phyloP scores from a whole-genome alignment of 2,329 filamentous ascomycete species.

The Monilinia polystroma region DNA sequence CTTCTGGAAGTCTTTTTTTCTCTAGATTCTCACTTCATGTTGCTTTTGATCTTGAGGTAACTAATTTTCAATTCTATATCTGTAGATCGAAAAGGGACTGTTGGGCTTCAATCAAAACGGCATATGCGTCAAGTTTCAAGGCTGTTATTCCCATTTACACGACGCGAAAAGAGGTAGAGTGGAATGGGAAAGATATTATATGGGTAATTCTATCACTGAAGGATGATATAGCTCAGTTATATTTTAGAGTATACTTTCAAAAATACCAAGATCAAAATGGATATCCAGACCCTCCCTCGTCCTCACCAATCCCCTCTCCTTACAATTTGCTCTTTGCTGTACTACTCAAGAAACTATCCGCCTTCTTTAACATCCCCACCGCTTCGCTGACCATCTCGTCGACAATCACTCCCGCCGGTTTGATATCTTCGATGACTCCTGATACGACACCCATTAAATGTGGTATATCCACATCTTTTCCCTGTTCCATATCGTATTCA shows the following conservation, averaged over 20 bases:
- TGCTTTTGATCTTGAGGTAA: neutral
- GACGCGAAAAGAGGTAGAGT: too few relatives aligned
- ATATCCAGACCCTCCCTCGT: too few relatives aligned
- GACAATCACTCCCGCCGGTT: conserved; percentile 83
- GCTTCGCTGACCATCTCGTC: conserved; percentile 84
- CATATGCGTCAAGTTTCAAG: too few relatives aligned
- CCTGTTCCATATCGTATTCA: conserved; percentile 77
- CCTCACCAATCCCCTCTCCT: neutral
- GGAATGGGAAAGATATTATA: too few relatives aligned
- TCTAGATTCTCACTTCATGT: neutral
- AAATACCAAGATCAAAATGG: too few relatives aligned
- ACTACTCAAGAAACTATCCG: conserved; percentile 35
- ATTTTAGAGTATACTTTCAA: too few relatives aligned
- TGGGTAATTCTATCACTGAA: too few relatives aligned
- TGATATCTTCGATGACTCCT: conserved; percentile 70
- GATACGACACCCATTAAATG: conserved; percentile 95
- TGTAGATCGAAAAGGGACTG: neutral
- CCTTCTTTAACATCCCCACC: conserved; percentile 63
- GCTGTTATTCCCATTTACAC: too few relatives aligned
- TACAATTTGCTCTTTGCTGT: conserved; percentile 10
- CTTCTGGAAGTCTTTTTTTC: neutral
- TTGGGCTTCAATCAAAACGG: too few relatives aligned
- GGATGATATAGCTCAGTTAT: too few relatives aligned
- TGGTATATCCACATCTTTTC: conserved; percentile 78
- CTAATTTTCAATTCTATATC: neutral